Conservation (phyloP, 352 stramenopile genomes). For the Pythium myriotylum region DNA sequence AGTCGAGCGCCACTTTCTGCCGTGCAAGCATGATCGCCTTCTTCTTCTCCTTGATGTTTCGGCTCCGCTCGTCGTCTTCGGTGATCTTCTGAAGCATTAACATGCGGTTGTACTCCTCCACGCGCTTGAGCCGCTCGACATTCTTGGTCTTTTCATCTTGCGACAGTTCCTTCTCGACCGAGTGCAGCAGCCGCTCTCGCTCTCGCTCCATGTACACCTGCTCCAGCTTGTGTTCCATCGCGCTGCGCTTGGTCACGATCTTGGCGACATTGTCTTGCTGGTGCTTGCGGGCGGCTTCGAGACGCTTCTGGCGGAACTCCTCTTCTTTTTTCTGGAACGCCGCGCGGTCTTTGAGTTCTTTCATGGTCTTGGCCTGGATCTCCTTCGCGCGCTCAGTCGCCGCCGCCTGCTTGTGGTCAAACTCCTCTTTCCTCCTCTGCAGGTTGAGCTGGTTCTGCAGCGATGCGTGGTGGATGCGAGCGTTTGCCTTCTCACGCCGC, state of each 20-base stretch:
- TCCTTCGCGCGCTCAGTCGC: slow-evolving; percentile 53
- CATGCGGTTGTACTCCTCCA: slow-evolving; percentile 67
- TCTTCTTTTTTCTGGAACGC: slow-evolving; percentile 70
- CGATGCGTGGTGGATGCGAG: slow-evolving; percentile 54
- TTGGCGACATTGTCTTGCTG: slow-evolving; percentile 40
- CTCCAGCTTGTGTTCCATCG: slow-evolving; percentile 47
- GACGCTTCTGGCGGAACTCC: slow-evolving; percentile 58
- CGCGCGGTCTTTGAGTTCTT: slow-evolving; percentile 61
- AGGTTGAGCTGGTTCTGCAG: slow-evolving; percentile 64
- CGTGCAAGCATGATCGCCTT: slow-evolving; percentile 53
- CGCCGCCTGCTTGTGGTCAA: slow-evolving; percentile 59
- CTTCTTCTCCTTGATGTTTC: slow-evolving; percentile 66
- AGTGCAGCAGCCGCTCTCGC: slow-evolving; percentile 47
- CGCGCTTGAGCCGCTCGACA: slow-evolving; percentile 71
- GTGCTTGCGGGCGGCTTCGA: slow-evolving; percentile 52
- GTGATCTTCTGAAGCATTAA: slow-evolving; percentile 60
- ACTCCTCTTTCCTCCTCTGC: slow-evolving; percentile 61
- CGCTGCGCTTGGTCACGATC: slow-evolving; percentile 47
- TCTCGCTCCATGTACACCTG: slow-evolving; percentile 37
- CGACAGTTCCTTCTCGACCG: slow-evolving; percentile 57
- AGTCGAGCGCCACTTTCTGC: slow-evolving; percentile 65
- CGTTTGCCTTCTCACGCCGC: slow-evolving; percentile 52
- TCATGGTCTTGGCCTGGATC: slow-evolving; percentile 59
- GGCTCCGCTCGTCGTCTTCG: slow-evolving; percentile 60
- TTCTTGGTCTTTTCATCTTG: slow-evolving; percentile 68